phyloP scores from a whole-genome alignment of 2,329 filamentous ascomycete species.

The Fusarium hostae region DNA sequence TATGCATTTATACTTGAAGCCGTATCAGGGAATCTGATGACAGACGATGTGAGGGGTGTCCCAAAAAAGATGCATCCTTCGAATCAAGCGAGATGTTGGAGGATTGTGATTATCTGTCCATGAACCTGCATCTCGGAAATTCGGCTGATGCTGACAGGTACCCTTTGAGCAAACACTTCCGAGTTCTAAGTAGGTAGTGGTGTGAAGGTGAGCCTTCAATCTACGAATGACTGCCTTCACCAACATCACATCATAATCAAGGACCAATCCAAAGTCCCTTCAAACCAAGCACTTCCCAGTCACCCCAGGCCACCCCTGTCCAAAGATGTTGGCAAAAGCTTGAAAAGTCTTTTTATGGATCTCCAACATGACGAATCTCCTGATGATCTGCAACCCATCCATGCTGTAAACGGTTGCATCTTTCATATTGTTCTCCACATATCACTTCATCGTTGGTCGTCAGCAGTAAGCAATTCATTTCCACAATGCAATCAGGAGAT shows the following conservation, averaged over 20 bases:
- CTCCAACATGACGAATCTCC: background rate
- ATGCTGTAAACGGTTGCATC: background rate
- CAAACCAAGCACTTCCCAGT: background rate
- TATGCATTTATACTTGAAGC: rapidly evolving
- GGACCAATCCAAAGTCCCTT: background rate
- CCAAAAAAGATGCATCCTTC: background rate
- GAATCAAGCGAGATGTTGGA: background rate
- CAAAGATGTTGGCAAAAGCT: background rate
- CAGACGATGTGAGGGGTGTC: background rate
- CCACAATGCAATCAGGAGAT: background rate
- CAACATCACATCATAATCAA: background rate
- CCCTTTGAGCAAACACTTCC: background rate
- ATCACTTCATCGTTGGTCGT: background rate
- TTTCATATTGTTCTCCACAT: background rate
- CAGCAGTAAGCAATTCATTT: background rate
- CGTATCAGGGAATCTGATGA: background rate
- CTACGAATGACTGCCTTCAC: background rate
- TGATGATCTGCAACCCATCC: background rate
- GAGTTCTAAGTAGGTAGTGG: background rate
- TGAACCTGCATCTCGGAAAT: background rate
- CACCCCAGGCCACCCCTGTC: background rate
- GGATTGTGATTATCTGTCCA: background rate
- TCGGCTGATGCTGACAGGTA: background rate
- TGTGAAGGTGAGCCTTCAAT: background rate
- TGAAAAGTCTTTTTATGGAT: background rate